These are phyloP conservation scores for Drechslerella coelobrocha DNA, from an alignment of 2,329 filamentous ascomycete genomes.

Conservation along the genomic window DNA sequence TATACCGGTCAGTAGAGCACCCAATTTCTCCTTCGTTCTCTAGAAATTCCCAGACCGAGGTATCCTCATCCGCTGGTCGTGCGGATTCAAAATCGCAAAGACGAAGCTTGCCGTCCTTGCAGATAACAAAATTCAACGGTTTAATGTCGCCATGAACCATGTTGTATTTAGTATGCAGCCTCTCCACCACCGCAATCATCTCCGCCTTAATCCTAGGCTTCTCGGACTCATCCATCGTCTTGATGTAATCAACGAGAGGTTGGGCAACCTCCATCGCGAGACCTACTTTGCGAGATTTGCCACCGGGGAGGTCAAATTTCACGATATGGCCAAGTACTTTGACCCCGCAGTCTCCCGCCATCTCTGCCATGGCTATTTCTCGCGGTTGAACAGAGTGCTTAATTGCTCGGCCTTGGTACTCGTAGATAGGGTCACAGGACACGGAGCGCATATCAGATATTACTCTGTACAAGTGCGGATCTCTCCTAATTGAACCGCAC, in stretches of 20 bases:
- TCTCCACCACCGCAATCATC: slow-evolving; percentile 18
- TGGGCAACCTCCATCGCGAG: slow-evolving; percentile 18
- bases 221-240: slow-evolving; percentile 8
- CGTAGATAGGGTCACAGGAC: slow-evolving; percentile 2
- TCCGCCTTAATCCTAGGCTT: slow-evolving; percentile 19
- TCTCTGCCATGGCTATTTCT: slow-evolving; percentile 22
- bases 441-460: background rate
- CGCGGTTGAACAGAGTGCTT: slow-evolving; percentile 8
- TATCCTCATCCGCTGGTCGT: slow-evolving; percentile 5
- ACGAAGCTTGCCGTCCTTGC: slow-evolving; percentile 13
- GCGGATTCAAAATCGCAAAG: slow-evolving; percentile 24
- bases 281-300: slow-evolving; percentile 17
- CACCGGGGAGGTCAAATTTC: slow-evolving; percentile 14
- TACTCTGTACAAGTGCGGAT: too few species aligned
- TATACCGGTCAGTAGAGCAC: background rate
- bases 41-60: slow-evolving; percentile 11
- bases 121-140: slow-evolving; percentile 17
- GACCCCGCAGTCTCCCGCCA: slow-evolving; percentile 18
- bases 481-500: background rate
- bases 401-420: slow-evolving; percentile 22
- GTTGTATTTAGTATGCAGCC: slow-evolving; percentile 16
- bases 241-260: slow-evolving; percentile 16
- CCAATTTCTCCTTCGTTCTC: background rate
- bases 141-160: slow-evolving; percentile 32
- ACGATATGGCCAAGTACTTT: slow-evolving; percentile 18